Evolutionary conservation across 257 asterid genomes (phyloP).

Genomic region (Schizonepeta tenuifolia): DNA sequence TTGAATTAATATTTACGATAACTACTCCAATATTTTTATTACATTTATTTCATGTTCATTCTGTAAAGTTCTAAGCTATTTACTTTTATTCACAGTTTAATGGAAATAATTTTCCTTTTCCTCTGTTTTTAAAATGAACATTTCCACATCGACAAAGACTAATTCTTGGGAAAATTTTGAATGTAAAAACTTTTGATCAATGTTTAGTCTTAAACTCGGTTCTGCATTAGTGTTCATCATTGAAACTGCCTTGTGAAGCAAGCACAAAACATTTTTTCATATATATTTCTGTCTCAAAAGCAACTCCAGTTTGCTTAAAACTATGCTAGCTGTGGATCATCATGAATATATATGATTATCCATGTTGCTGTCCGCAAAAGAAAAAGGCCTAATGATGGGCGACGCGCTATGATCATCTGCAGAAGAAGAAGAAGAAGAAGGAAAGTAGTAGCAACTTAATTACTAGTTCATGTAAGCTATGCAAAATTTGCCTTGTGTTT

Average conservation of each 20-base stretch:
- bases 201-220: background rate
- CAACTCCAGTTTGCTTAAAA: slow-evolving; percentile 18
- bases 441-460: too few relatives aligned
- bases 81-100: background rate
- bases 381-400: background rate
- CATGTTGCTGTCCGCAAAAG: background rate
- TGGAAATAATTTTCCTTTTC: background rate
- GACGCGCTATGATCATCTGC: too few relatives aligned
- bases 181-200: background rate
- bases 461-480: too few relatives aligned
- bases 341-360: background rate
- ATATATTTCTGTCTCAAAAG: slow-evolving; percentile 16
- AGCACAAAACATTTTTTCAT: background rate
- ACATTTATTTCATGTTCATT: background rate
- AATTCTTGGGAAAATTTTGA: slow-evolving; percentile 52
- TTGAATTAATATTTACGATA: background rate
- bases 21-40: background rate
- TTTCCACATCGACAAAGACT: slow-evolving; percentile 6
- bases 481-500: too few relatives aligned
- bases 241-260: slow-evolving; percentile 33
- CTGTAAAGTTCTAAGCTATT: background rate
- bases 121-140: background rate
- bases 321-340: background rate
- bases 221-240: slow-evolving; percentile 12
- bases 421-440: too few relatives aligned